A percentile compares a stretch with the other conserved stretches of the same genome.
Conservation (phyloP, 1,284 basidiomycete genomes). For the Sanguinoderma infundibulare region DNA sequence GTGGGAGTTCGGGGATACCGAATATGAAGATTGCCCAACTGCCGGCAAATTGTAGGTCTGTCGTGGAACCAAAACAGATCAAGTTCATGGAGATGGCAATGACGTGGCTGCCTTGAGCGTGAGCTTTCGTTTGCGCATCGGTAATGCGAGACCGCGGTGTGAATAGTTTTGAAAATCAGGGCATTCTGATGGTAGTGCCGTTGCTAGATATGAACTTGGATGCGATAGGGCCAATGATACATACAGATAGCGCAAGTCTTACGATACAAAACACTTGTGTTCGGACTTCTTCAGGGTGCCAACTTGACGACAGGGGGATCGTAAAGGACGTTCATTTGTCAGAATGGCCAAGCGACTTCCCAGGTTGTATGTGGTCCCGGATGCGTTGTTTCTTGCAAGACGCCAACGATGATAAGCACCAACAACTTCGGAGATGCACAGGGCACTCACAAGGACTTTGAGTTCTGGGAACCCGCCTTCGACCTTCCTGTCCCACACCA, state of each 20-base stretch:
- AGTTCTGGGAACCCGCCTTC: conserved; percentile 92
- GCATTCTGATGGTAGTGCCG: background rate
- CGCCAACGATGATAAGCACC: background rate
- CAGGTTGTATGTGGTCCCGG: conserved; percentile 81
- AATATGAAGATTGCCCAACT: background rate
- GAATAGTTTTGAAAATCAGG: background rate
- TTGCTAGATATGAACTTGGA: background rate
- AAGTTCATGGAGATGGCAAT: background rate
- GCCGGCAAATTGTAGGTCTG: background rate
- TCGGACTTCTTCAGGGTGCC: background rate
- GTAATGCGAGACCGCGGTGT: background rate
- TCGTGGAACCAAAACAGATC: background rate
- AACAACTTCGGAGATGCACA: background rate
- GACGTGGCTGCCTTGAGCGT: too few species aligned
- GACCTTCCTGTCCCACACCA: conserved; percentile 84
- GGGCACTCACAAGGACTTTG: conserved; percentile 72
- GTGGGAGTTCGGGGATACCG: too few species aligned
- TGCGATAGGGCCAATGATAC: conserved; percentile 2
- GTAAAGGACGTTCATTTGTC: conserved; percentile 46
- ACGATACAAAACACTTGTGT: background rate
- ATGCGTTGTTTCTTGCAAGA: conserved; percentile 80
- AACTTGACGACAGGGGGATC: background rate
- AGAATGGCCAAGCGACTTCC: conserved; percentile 82
- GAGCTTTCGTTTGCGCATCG: background rate
- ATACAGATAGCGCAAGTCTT: conserved; percentile 1